Evolutionary conservation across 2,329 filamentous ascomycete species (phyloP), one percentile per base, ranked within the genome.

Genomic region (Aspergillus novofumigatus): DNA sequence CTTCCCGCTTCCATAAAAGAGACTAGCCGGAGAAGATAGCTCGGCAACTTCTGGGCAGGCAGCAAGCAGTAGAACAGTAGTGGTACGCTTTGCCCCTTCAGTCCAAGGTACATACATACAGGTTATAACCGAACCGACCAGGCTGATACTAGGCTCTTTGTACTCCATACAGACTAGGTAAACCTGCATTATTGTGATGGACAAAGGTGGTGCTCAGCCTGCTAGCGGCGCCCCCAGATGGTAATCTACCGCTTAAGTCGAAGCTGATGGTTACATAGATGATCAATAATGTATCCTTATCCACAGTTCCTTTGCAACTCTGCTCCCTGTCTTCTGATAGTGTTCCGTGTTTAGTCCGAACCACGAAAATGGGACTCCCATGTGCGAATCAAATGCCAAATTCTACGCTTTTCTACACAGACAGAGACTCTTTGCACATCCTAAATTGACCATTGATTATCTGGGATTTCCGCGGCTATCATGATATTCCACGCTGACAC

Each of bases 261-360:
- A 45, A 23, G n/a, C 21, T 45, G 42, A 45, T 45, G n/a, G 42
- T 10, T 20, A 45, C 20, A 14, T 26, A 38, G 44, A 47, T 23
- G 21, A 44, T 49, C 52, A 47, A 35, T 20, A 47, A 35, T 20
- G 21, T 50, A 42, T 54, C 48, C 49, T 38, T 42, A 55, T 21
- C 32, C 50, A 52, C 45, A 50, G 21, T 17, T 49, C 23, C 45
- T 52, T 44, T 45, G 44, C 51, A 32, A 35, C 50, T 52, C 57
- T 55, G 41, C 52, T 50, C 54, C 25, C 56, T 59, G 35, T 48
- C 51, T 21, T 47, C 45, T 50, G 35, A 55, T 60, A 49, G 25
- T 47, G 21, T 60, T 60, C 61, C 61, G 59, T 59, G 56, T 57
- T 61, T 59, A 61, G 59, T 61, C 60, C 60, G 61, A 66, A 55